Evolutionary conservation across 202 grass and related monocot genomes (phyloP), one percentile per base, ranked within the genome.

Genomic region (Cymbopogon flexuosus): DNA sequence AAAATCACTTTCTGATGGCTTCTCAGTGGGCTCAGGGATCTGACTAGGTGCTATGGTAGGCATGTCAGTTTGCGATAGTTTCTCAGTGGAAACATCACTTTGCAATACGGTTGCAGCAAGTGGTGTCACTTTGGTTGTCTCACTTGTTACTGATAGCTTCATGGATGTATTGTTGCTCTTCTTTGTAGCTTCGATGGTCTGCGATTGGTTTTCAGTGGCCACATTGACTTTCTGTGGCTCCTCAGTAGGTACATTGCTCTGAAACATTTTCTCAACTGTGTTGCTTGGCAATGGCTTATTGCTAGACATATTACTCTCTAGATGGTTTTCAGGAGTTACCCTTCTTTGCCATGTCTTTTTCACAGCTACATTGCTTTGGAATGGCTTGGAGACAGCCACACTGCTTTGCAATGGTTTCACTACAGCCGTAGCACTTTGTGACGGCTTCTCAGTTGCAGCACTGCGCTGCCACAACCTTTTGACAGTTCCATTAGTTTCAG

Each of bases 381-480:
- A 70, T 6, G 73, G 78, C 13, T 85, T 89, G 41, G 79, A 3
- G 12, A 45, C 40, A 3, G 49, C 63, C 23, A 83, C 72, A 80
- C 82, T 87, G 68, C 63, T 85, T 86, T 91, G 80, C 63, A 83
- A 84, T 62, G 76, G 37, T 78, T 82, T 30, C 45, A 42, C 73
- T 59, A 30, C 65, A 47, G n/a, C 42, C 13, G 7, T 37, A 71
- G 8, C 64, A 27, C 68, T 84, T 75, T 87, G 60, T 67, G 79
- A 82, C 39, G 29, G 72, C 76, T 92, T 92, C 35, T 87, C 85
- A 68, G 37, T 61, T 54, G 78, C 1, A n/a, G 61, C 21, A 59
- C 73, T 89, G 24, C 68, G 68, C 52, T 89, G 79, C 87, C 87
- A 89, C 51, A 73, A 16, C 74, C 79, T 78, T 86, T 89, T 89